phyloP scores from a whole-genome alignment of 2,329 filamentous ascomycete genomes.

The Seiridium cupressi region DNA sequence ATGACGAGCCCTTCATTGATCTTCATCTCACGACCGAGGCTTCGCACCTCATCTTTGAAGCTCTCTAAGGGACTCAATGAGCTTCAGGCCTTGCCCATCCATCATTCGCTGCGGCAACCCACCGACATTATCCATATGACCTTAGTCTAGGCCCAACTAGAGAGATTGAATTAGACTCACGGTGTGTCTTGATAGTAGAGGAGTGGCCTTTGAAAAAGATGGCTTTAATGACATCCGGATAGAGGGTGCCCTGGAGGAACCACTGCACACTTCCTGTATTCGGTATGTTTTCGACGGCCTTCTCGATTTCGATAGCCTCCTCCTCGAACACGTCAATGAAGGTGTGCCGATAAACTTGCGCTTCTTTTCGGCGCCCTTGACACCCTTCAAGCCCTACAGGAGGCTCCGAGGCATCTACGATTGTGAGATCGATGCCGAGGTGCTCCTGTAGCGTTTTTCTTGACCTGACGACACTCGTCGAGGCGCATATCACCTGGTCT shows the following conservation, averaged over 20 bases:
- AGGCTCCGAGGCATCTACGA: slow-evolving; percentile 82
- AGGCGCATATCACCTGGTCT: too few species aligned
- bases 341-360: slow-evolving; percentile 30
- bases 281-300: slow-evolving; percentile 63
- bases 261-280: slow-evolving; percentile 76
- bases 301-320: slow-evolving; percentile 69
- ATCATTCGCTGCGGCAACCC: too few species aligned
- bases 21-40: too few species aligned
- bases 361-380: slow-evolving; percentile 73
- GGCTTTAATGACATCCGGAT: slow-evolving; percentile 28
- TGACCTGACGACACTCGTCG: too few species aligned
- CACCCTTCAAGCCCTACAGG: slow-evolving; percentile 69
- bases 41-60: too few species aligned
- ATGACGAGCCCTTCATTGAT: too few species aligned
- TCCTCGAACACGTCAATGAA: slow-evolving; percentile 82
- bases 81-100: too few species aligned
- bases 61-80: too few species aligned
- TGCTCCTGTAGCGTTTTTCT: slow-evolving; percentile 57
- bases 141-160: too few species aligned
- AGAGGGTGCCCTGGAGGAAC: slow-evolving; percentile 85
- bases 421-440: slow-evolving; percentile 85
- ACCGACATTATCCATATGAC: too few species aligned
- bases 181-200: not conserved
- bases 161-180: too few species aligned
- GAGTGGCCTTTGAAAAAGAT: not conserved